phyloP scores from a whole-genome alignment of 208 protist species.

The Vickermania ingenoplastis region DNA sequence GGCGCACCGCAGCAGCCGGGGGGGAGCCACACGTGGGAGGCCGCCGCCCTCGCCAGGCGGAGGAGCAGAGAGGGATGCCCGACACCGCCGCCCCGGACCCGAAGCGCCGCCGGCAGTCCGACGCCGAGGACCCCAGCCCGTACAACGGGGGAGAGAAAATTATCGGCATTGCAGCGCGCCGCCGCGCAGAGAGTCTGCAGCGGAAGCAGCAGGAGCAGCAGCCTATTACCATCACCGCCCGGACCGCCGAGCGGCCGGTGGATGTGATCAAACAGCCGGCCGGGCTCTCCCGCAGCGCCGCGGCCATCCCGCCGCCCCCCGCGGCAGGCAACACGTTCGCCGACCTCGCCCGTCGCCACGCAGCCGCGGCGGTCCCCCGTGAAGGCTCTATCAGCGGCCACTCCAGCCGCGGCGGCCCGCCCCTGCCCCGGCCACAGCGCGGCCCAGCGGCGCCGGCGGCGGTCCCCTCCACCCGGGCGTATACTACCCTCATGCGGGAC shows the following conservation, averaged over 20 bases:
- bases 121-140: slow-evolving; percentile 11
- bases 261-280: slow-evolving; percentile 38
- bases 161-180: slow-evolving; percentile 66
- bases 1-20: too few species aligned
- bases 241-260: slow-evolving; percentile 44
- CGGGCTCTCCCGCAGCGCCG: slow-evolving; percentile 33
- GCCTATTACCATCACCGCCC: slow-evolving; percentile 58
- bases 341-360: not conserved
- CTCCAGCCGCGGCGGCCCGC: slow-evolving; percentile 45
- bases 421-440: slow-evolving; percentile 32
- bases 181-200: slow-evolving; percentile 46
- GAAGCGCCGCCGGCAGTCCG: slow-evolving; percentile 2
- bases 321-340: not conserved
- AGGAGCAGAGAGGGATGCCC: slow-evolving; percentile 24
- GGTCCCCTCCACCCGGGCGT: not conserved
- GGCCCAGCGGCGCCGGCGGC: slow-evolving; percentile 31
- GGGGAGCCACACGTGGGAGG: too few species aligned
- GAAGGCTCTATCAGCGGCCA: slow-evolving; percentile 38
- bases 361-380: slow-evolving; percentile 2
- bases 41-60: not conserved
- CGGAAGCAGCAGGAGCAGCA: slow-evolving; percentile 11
- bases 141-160: slow-evolving; percentile 49
- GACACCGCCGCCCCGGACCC: slow-evolving; percentile 6
- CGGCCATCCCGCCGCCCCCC: not conserved
- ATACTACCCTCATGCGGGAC: not conserved